Evolutionary conservation across 768 basidiomycete genomes (phyloP), one percentile per base, ranked within the genome.

Genomic region (Lactarius quietus): DNA sequence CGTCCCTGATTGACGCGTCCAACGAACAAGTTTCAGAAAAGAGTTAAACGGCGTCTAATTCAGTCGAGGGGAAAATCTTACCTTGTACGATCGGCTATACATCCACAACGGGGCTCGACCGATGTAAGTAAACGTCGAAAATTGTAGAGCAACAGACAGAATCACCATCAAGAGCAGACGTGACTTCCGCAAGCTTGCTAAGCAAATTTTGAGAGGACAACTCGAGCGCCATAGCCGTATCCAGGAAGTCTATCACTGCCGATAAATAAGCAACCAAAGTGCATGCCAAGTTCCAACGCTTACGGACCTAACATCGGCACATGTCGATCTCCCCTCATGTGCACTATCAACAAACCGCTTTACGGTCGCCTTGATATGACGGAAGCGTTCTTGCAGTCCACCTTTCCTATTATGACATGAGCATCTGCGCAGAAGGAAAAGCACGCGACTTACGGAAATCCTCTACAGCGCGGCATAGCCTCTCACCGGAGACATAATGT

Each of bases 391-490:
- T 88, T 90, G 68, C 18, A 65, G 15, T 9, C 28, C 68, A 6
- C 29, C 61, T 63, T 43, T 7, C 15, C n/a, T n/a, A n/a, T n/a
- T 15, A 20, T 6, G 59, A 45, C 1, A 38, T 51, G 20, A 64
- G 51, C 6, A 38, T 4, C n/a, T 12, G 36, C 20, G 20, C n/a
- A 45, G 67, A 41, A 33, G 6, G 29, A 9, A 14, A 39, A n/a
- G 4, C 51, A 59, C 39, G 48, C n/a, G 18, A 69, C 83, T 45
- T 64, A 89, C 90, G 83, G 76, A 89, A 92, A 6, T 82, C 84
- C 14, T 87, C 87, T 3, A 84, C 88, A 1, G 93, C 92, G 71
- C 87, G 82, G 69, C 80, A 82, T 91, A 94, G 92, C 77, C 86
- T 90, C 52, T 79, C 83, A 69, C 80, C 82, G 17, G 88, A 87